Conservation (phyloP, 2,329 filamentous ascomycete species). For the Epichloe hybrida region DNA sequence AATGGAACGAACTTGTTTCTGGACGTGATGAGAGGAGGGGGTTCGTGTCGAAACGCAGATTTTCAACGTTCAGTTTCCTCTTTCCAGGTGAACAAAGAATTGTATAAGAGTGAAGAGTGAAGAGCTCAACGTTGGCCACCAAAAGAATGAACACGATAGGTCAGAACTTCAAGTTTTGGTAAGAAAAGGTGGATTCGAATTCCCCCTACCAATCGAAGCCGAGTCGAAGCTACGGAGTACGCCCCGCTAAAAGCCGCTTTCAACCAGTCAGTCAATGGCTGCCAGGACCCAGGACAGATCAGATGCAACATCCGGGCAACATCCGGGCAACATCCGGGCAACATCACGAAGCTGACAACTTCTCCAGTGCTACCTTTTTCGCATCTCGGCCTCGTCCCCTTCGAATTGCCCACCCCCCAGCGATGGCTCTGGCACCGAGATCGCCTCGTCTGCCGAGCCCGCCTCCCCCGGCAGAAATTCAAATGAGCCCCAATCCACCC, state of each 20-base stretch:
- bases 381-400: neutral
- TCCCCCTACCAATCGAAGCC: neutral
- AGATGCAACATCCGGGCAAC: too few species aligned
- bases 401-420: constrained; percentile 5
- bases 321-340: too few species aligned
- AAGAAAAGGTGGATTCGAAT: neutral
- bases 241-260: constrained; percentile 8
- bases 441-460: constrained; percentile 91
- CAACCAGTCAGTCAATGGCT: neutral
- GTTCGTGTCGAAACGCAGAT: neutral
- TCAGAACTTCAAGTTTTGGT: neutral
- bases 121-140: too few species aligned
- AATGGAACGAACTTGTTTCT: neutral
- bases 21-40: neutral
- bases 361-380: too few species aligned
- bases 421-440: constrained; percentile 51
- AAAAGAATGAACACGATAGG: neutral
- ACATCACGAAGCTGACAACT: too few species aligned
- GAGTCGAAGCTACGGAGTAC: neutral
- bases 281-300: too few species aligned
- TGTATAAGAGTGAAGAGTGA: neutral
- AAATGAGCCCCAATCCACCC: constrained; percentile 70
- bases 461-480: constrained; percentile 90
- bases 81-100: neutral
- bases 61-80: neutral